Evolutionary conservation across 1,139 yeast species (phyloP).

Genomic region (Magnusiomyces sp.): DNA sequence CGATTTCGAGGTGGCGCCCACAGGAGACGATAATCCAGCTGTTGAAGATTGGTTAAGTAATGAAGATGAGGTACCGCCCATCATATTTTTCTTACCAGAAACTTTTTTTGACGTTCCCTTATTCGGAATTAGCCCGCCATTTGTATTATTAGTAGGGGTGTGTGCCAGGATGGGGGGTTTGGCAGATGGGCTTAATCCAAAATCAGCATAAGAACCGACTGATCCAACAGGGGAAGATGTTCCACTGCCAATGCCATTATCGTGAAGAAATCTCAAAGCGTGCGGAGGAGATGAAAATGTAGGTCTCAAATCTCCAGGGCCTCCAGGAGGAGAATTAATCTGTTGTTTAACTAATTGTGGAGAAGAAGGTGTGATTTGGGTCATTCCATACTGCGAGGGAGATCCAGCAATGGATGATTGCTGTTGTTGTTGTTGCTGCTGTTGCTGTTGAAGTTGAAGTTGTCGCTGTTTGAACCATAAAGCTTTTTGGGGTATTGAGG

Average conservation of each 20-base stretch:
- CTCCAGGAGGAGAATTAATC: background rate
- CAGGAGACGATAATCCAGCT: conserved; percentile 9
- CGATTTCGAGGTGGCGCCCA: conserved; percentile 17
- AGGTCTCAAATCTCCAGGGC: conserved; percentile 11
- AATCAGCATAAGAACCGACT: conserved; percentile 10
- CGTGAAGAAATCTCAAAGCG: conserved; percentile 11
- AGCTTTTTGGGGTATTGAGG: background rate
- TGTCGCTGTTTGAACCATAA: conserved; percentile 7
- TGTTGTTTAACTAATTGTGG: no score
- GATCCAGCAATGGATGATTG: conserved; percentile 2
- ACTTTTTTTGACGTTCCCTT: background rate
- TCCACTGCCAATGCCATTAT: conserved; percentile 11
- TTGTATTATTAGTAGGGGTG: background rate
- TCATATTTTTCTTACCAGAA: conserved; percentile 6
- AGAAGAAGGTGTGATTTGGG: conserved; percentile 7
- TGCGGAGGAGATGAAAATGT: conserved; percentile 13
- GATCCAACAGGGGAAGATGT: conserved; percentile 25
- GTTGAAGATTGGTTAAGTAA: background rate
- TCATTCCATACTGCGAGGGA: conserved; percentile 13
- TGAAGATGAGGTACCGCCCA: conserved; percentile 9
- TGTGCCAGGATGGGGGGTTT: conserved; percentile 2
- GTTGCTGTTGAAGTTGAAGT: conserved; percentile 2
- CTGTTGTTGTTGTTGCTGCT: conserved; percentile 4
- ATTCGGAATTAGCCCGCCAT: background rate
- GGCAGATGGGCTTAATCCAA: conserved; percentile 9